A percentile compares a stretch with the other conserved stretches of the same genome.
Evolutionary conservation across 305 asterid species (phyloP).

Genomic region (Solanum hybrid): DNA sequence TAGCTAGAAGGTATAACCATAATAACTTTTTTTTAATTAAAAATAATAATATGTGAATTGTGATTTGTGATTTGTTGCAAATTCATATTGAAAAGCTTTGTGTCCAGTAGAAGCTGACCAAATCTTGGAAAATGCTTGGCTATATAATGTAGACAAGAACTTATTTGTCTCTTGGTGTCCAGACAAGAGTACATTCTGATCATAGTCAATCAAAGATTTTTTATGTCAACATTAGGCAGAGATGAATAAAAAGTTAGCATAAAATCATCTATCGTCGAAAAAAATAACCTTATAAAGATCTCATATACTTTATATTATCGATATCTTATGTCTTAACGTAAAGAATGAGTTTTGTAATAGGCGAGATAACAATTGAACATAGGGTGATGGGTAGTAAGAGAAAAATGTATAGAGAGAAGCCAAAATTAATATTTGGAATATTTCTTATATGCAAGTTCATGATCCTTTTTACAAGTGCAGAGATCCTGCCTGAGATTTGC

Average conservation of each 20-base stretch:
- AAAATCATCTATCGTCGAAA: background rate
- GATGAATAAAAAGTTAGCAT: background rate
- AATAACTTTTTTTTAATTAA: background rate
- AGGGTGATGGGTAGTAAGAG: slow-evolving; percentile 40
- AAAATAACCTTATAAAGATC: background rate
- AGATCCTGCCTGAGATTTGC: slow-evolving; percentile 59
- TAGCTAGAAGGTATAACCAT: background rate
- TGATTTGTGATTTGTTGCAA: slow-evolving; percentile 1
- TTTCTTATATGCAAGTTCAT: slow-evolving; percentile 41
- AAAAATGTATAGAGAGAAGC: slow-evolving; percentile 11
- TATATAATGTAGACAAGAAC: slow-evolving; percentile 23
- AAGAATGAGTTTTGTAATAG: background rate
- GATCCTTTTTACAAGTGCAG: slow-evolving; percentile 25
- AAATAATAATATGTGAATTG: too few relatives aligned
- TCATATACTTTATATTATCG: background rate
- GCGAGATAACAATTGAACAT: background rate
- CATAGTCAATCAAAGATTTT: background rate
- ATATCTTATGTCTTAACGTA: background rate
- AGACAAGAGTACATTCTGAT: slow-evolving; percentile 36
- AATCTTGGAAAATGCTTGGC: slow-evolving; percentile 17
- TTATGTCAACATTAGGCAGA: background rate
- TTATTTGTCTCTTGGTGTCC: slow-evolving; percentile 39
- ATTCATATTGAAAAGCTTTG: slow-evolving; percentile 9
- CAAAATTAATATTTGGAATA: slow-evolving; percentile 43
- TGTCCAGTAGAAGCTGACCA: slow-evolving; percentile 12